Conservation (phyloP, 1,284 basidiomycete species). For the Ceratobasidium sp. region DNA sequence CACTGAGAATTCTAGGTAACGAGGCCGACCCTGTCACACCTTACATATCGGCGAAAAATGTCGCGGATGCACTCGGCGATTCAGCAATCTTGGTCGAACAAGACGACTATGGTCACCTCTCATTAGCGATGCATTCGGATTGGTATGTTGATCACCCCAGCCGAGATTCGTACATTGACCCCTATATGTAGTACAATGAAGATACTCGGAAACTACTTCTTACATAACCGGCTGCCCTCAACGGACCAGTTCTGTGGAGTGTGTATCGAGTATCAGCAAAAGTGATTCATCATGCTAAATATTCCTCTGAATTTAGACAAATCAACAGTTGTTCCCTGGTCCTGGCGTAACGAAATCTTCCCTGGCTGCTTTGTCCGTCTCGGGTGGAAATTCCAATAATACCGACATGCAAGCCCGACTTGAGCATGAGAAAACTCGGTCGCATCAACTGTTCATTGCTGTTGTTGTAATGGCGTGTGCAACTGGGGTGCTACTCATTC, state of each 20-base stretch:
- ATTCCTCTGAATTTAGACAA: neutral
- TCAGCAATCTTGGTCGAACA: constrained; percentile 27
- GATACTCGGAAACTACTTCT: constrained; percentile 1
- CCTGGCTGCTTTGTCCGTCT: neutral
- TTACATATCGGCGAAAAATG: constrained; percentile 13
- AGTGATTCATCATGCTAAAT: neutral
- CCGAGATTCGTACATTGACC: neutral
- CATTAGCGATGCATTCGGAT: constrained; percentile 12
- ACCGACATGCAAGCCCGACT: neutral
- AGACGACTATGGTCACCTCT: constrained; percentile 33
- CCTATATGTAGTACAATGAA: neutral
- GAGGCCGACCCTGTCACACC: constrained; percentile 38
- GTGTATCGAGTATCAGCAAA: neutral
- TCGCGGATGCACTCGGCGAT: constrained; percentile 10
- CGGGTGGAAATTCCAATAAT: neutral
- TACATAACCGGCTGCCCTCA: constrained; percentile 5
- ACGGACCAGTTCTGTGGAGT: constrained; percentile 19
- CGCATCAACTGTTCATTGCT: neutral
- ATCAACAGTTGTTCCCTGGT: constrained; percentile 6
- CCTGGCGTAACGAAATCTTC: neutral
- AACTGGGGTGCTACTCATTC: neutral
- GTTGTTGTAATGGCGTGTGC: neutral
- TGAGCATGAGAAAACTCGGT: neutral
- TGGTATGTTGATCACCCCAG: constrained; percentile 10
- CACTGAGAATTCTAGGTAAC: neutral